These are phyloP conservation scores for Ziziphus jujuba DNA, from an alignment of 306 rosid species.

Conservation along the genomic window DNA sequence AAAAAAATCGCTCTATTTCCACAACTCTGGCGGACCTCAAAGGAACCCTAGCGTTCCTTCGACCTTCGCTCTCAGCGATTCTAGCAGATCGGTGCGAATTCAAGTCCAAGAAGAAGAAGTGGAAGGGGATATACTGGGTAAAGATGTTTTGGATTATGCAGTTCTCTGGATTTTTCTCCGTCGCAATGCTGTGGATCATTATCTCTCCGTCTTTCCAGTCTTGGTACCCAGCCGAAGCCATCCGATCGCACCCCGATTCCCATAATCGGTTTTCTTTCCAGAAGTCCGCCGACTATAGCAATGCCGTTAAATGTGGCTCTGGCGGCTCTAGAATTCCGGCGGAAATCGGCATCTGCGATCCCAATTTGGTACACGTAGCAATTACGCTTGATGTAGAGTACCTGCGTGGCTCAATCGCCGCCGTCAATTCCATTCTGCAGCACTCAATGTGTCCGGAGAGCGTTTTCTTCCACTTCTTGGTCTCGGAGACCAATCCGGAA, in stretches of 20 bases:
- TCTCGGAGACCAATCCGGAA: slow-evolving; percentile 53
- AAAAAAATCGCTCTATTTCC: background rate
- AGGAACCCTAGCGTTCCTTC: slow-evolving; percentile 41
- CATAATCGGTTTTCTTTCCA: slow-evolving; percentile 45
- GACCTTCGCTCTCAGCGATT: slow-evolving; percentile 12
- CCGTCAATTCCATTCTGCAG: slow-evolving; percentile 66
- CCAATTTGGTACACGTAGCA: slow-evolving; percentile 65
- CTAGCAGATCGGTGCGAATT: slow-evolving; percentile 31
- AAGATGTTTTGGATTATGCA: slow-evolving; percentile 57
- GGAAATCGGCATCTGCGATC: slow-evolving; percentile 45
- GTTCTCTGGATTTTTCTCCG: slow-evolving; percentile 58
- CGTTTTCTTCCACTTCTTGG: slow-evolving; percentile 71
- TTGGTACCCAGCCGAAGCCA: slow-evolving; percentile 71
- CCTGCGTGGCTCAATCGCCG: slow-evolving; percentile 85
- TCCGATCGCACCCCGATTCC: slow-evolving; percentile 48
- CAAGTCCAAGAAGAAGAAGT: slow-evolving; percentile 31
- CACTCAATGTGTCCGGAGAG: slow-evolving; percentile 61
- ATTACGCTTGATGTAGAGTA: slow-evolving; percentile 72
- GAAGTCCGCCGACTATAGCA: slow-evolving; percentile 46
- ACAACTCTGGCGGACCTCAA: slow-evolving; percentile 43
- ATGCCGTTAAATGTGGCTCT: slow-evolving; percentile 53
- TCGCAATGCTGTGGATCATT: slow-evolving; percentile 58
- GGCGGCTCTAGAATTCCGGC: slow-evolving; percentile 6
- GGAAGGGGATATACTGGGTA: slow-evolving; percentile 18
- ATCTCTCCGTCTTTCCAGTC: slow-evolving; percentile 76